A percentile compares a stretch with the other conserved stretches of the same genome.
Conservation (phyloP, 2,329 filamentous ascomycete genomes). For the Cryphonectria nitschkei region DNA sequence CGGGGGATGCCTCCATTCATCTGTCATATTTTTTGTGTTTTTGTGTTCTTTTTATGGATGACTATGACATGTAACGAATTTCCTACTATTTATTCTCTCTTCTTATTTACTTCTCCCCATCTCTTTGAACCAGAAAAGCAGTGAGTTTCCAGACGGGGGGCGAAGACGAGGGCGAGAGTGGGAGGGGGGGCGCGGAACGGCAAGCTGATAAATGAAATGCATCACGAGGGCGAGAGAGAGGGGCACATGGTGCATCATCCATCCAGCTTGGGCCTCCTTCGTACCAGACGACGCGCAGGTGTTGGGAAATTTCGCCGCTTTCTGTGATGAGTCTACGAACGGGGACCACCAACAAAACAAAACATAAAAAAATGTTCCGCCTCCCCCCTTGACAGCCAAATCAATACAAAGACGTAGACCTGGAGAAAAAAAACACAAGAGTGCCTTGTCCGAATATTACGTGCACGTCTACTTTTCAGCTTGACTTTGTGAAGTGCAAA, state of each 20-base stretch:
- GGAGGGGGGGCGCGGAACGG: background rate
- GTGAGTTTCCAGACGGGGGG: background rate
- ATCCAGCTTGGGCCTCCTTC: background rate
- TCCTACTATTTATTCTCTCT: background rate
- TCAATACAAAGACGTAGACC: constrained; percentile 28
- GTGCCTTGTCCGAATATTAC: no score
- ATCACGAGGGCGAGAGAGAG: background rate
- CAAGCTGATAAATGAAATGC: background rate
- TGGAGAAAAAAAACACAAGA: background rate
- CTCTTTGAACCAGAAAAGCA: constrained; percentile 9
- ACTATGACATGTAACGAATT: constrained; percentile 16
- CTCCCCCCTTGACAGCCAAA: constrained; percentile 3
- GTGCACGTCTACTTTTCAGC: no score
- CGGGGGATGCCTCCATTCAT: background rate
- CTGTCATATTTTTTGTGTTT: background rate
- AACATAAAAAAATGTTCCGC: no score
- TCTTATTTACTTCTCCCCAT: no score
- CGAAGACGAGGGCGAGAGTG: background rate
- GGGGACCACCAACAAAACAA: background rate
- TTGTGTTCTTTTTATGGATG: background rate
- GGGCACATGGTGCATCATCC: background rate
- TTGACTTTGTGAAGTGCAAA: constrained; percentile 8
- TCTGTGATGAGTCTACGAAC: background rate
- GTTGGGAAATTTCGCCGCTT: background rate
- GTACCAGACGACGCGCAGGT: background rate